Percentiles rank a stretch among this genome's conserved stretches.
phyloP scores from a whole-genome alignment of 176 grass and related monocot species.

The Rhipidocladum racemiflorum region DNA sequence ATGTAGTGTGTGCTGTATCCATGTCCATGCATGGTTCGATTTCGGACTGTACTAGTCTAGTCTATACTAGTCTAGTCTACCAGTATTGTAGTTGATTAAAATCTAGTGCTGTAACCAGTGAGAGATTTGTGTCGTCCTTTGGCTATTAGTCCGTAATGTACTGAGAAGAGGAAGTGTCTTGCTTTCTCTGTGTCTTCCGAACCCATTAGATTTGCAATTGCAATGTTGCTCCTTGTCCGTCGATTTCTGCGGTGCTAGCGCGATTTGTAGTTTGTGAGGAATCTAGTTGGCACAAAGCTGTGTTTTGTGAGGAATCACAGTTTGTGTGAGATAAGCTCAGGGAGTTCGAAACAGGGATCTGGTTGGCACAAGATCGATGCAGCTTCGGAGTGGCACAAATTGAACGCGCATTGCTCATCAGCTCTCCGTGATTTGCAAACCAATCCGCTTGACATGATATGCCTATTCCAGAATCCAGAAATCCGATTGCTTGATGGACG shows the following conservation, averaged over 20 bases:
- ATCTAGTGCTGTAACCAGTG: background rate
- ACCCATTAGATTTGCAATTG: background rate
- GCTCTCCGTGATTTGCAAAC: too few relatives aligned
- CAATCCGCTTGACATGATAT: too few relatives aligned
- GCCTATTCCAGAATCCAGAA: too few relatives aligned
- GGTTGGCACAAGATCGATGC: background rate
- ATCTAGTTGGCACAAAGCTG: too few relatives aligned
- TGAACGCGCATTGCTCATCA: background rate
- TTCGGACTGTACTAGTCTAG: background rate
- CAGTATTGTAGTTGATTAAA: background rate
- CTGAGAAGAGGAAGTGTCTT: background rate
- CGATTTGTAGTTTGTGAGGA: background rate
- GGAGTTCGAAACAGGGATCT: too few relatives aligned
- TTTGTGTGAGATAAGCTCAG: too few relatives aligned
- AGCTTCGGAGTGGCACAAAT: background rate
- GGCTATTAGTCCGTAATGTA: background rate
- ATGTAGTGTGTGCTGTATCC: background rate
- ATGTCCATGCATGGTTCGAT: too few relatives aligned
- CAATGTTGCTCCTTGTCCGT: background rate
- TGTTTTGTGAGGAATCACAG: too few relatives aligned
- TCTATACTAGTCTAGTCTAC: background rate
- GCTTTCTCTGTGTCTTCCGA: background rate
- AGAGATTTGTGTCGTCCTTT: background rate
- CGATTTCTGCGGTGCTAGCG: background rate
- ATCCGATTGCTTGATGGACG: too few relatives aligned